These are phyloP conservation scores for Penicillium corylophilum DNA, from an alignment of 2,329 filamentous ascomycete genomes.

Conservation along the genomic window DNA sequence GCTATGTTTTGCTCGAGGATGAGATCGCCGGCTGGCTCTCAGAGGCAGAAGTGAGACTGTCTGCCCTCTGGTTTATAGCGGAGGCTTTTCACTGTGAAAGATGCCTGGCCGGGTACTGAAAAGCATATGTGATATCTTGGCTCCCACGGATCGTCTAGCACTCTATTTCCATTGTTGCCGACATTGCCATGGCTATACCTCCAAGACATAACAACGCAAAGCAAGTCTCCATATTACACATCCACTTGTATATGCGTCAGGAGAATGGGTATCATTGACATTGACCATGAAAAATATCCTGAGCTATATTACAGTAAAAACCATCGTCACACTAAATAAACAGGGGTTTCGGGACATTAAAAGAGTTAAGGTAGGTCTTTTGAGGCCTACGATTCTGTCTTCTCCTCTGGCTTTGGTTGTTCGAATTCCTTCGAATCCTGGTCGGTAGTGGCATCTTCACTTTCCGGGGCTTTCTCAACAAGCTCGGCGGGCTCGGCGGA, in stretches of 20 bases:
- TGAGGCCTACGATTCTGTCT: conserved; percentile 11
- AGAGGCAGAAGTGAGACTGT: no score
- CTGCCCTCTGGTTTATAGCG: no score
- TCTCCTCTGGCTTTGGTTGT: conserved; percentile 10
- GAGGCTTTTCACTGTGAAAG: no score
- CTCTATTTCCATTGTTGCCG: no score
- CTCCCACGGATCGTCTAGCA: no score
- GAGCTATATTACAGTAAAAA: conserved; percentile 24
- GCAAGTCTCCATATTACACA: no score
- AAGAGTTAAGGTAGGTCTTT: background rate
- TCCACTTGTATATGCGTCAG: background rate
- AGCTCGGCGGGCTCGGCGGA: conserved; percentile 8
- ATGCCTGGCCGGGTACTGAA: no score
- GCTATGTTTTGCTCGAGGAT: no score
- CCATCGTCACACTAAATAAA: conserved; percentile 6
- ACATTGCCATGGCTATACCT: no score
- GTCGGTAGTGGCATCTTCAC: conserved; percentile 10
- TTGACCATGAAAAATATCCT: conserved; percentile 24
- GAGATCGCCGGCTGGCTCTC: no score
- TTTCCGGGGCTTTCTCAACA: conserved; percentile 1
- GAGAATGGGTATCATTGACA: conserved; percentile 28
- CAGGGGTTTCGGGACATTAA: conserved; percentile 3
- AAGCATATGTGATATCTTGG: no score
- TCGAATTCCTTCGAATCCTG: conserved; percentile 1
- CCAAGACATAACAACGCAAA: no score